These are phyloP conservation scores for Mycena chlorophos DNA, from an alignment of 768 basidiomycete species.

Conservation along the genomic window DNA sequence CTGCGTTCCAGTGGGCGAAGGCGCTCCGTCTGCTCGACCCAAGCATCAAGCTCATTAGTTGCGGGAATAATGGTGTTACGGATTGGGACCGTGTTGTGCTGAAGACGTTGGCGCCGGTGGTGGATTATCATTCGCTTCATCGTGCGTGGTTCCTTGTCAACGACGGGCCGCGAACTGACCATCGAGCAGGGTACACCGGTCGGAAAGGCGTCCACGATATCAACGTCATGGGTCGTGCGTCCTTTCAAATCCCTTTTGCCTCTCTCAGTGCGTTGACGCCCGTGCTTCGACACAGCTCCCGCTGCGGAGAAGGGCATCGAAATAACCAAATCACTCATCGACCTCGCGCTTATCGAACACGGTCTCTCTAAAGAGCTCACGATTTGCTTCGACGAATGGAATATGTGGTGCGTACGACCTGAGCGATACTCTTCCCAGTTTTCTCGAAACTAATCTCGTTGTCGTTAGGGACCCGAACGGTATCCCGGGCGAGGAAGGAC, in stretches of 20 bases:
- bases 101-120: slow-evolving; percentile 43
- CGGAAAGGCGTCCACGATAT: slow-evolving; percentile 47
- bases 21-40: slow-evolving; percentile 59
- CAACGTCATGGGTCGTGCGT: slow-evolving; percentile 54
- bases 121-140: slow-evolving; percentile 53
- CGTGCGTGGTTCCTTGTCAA: slow-evolving; percentile 31
- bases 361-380: slow-evolving; percentile 38
- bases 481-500: slow-evolving; percentile 46
- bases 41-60: slow-evolving; percentile 52
- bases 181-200: slow-evolving; percentile 41
- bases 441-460: slow-evolving; percentile 33
- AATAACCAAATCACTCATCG: slow-evolving; percentile 51
- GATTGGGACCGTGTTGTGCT: slow-evolving; percentile 46
- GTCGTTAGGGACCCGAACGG: background rate
- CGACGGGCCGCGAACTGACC: background rate
- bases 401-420: no score
- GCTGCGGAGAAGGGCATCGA: slow-evolving; percentile 56
- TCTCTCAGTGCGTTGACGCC: background rate
- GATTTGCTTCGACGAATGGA: slow-evolving; percentile 62
- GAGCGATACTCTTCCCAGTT: no score
- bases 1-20: slow-evolving; percentile 62
- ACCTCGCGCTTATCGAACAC: slow-evolving; percentile 47
- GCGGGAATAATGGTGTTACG: slow-evolving; percentile 47
- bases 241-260: background rate
- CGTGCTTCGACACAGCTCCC: slow-evolving; percentile 38